Percentiles rank a stretch among this genome's conserved stretches.
Evolutionary conservation across 1,139 yeast species (phyloP).

Genomic region (Wickerhamiella infanticola): DNA sequence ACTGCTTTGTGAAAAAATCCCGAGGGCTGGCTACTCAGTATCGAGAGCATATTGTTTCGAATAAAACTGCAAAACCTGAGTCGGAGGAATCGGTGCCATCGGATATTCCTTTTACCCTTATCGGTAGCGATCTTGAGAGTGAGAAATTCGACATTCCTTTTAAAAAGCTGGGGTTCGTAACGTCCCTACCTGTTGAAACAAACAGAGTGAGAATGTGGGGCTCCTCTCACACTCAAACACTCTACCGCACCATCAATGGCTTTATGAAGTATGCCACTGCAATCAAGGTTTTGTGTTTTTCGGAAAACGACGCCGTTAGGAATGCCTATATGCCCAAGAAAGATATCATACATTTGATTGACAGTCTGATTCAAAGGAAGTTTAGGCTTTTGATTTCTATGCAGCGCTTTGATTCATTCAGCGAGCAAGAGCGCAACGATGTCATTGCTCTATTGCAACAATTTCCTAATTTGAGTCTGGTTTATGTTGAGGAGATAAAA

Average conservation of each 20-base stretch:
- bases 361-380: constrained; percentile 43
- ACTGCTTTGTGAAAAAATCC: constrained; percentile 48
- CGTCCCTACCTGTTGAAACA: constrained; percentile 43
- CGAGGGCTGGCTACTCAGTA: neutral
- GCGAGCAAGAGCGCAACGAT: constrained; percentile 37
- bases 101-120: neutral
- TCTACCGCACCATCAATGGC: constrained; percentile 65
- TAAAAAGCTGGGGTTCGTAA: constrained; percentile 55
- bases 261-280: constrained; percentile 59
- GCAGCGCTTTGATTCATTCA: constrained; percentile 46
- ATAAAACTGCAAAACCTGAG: neutral
- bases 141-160: constrained; percentile 39
- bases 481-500: constrained; percentile 33
- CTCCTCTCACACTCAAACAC: constrained; percentile 59
- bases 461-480: constrained; percentile 46
- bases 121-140: neutral
- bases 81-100: neutral
- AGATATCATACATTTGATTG: constrained; percentile 23
- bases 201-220: constrained; percentile 72
- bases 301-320: constrained; percentile 37
- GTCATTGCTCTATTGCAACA: constrained; percentile 41
- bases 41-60: neutral
- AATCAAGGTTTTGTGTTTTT: constrained; percentile 44
- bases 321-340: constrained; percentile 22
- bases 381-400: constrained; percentile 55